Conservation (phyloP, 345 rosid species). For the Raphanus raphanistrum region DNA sequence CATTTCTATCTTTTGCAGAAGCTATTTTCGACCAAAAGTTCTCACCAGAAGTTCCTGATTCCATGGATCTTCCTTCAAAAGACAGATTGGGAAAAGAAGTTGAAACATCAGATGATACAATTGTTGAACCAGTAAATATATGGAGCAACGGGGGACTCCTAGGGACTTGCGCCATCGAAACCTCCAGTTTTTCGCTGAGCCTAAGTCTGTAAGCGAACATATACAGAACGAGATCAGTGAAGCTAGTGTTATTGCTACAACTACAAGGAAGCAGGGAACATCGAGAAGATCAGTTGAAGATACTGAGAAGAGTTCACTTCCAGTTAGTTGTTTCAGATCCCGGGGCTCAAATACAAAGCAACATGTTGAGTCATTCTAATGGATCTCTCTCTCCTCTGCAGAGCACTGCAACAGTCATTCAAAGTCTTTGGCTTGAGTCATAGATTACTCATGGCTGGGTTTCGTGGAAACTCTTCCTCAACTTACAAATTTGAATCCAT, state of each 20-base stretch:
- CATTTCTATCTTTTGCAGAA: constrained; percentile 41
- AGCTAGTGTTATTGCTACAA: constrained; percentile 20
- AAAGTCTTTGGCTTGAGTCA: constrained; percentile 65
- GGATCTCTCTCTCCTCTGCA: constrained; percentile 15
- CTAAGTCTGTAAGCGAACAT: constrained; percentile 42
- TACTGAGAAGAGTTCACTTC: constrained; percentile 36
- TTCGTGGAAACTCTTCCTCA: constrained; percentile 49
- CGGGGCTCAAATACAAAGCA: constrained; percentile 35
- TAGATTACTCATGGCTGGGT: constrained; percentile 66
- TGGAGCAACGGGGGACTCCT: constrained; percentile 96
- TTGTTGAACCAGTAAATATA: constrained; percentile 51
- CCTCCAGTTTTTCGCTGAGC: constrained; percentile 81
- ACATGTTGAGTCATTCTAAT: constrained; percentile 27
- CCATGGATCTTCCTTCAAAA: constrained; percentile 1
- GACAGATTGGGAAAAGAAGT: not conserved
- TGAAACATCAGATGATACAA: constrained; percentile 27
- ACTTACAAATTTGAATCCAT: constrained; percentile 46
- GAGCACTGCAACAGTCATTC: constrained; percentile 45
- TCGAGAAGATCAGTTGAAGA: constrained; percentile 37
- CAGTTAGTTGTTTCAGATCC: constrained; percentile 38
- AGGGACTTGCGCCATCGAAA: constrained; percentile 91
- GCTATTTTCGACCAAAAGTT: constrained; percentile 38
- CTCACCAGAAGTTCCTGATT: constrained; percentile 36
- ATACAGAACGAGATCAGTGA: constrained; percentile 34
- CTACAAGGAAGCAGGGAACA: constrained; percentile 37